Evolutionary conservation across 495 filamentous ascomycete genomes (phyloP), one percentile per base, ranked within the genome.

Genomic region (Daldinia loculata): DNA sequence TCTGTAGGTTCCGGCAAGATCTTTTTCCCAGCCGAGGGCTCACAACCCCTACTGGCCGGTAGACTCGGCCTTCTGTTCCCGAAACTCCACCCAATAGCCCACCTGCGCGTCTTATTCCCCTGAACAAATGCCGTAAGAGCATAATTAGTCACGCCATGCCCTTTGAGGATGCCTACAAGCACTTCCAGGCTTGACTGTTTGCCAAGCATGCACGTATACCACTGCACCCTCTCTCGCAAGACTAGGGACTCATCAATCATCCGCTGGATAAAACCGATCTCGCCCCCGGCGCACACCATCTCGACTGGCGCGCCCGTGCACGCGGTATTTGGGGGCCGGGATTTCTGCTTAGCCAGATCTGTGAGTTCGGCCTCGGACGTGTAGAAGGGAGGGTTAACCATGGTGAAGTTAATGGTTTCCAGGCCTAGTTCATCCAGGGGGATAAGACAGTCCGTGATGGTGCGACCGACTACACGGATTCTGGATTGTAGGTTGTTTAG

Each of bases 341-440:
- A 72, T 75, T 98, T 98, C 30, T 83, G 78, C 24, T 80, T 71
- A 0, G 92, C 91, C 0, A 89, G 89, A 9, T 81, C 80, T 0
- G 86, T 65, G 79, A 97, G 88, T 38, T 96, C 92, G 12, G 84
- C 78, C 17, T 84, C 81, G 3, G 92, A 94, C 22, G 84, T 72
- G 81, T 97, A 98, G 81, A 99, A 99, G 0, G 95, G 95, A 1
- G 95, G 95, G 71, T 99, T 99, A 79, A 90, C 94, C 89, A 98
- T 97, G 52, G 88, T 90, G 75, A 98, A 98, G 77, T 97, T 92
- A 38, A 97, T 84, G 4, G 76, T 80, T 43, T 87, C 79, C n/a
- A 89, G 57, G 4, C 78, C 80, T 2, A 92, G 74, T 0, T 82
- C 80, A 30, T 86, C 81, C 3, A 88, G 77, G 0, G 92, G 89